Conservation (phyloP, 306 rosid species). For the Ziziphus jujuba region DNA sequence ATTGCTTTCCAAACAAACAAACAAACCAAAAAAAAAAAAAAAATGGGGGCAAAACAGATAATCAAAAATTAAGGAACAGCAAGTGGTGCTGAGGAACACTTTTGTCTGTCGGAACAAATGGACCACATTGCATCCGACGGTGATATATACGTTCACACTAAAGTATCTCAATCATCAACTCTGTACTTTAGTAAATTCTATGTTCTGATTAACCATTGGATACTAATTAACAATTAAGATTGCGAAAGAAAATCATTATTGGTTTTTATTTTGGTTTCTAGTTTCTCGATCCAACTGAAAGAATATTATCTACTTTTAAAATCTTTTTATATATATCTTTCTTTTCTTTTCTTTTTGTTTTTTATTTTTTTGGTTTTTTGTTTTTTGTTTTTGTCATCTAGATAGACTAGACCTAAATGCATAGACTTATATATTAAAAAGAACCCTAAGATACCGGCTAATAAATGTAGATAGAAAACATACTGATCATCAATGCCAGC, state of each 20-base stretch:
- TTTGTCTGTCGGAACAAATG: neutral
- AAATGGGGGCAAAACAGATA: too few species aligned
- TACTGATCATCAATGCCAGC: too few species aligned
- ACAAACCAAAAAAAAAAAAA: too few species aligned
- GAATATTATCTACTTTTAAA: neutral
- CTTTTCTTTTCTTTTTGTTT: neutral
- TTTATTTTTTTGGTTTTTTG: too few species aligned
- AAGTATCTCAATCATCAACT: neutral
- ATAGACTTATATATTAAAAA: neutral
- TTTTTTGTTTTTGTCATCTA: too few species aligned
- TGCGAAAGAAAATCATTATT: constrained; percentile 4
- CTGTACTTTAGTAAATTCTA: constrained; percentile 15
- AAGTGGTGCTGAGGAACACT: too few species aligned
- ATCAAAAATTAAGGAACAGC: too few species aligned
- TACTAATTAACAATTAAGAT: neutral
- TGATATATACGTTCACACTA: neutral
- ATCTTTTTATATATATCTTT: neutral
- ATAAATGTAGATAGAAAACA: constrained; percentile 1
- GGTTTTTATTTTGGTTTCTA: neutral
- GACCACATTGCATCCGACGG: constrained; percentile 16
- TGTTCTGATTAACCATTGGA: constrained; percentile 10
- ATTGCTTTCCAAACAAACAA: too few species aligned
- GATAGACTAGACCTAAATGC: constrained; percentile 2
- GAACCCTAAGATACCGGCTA: constrained; percentile 23
- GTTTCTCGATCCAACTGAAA: neutral